Conservation (phyloP, 345 rosid genomes). For the Isatis tinctoria region DNA sequence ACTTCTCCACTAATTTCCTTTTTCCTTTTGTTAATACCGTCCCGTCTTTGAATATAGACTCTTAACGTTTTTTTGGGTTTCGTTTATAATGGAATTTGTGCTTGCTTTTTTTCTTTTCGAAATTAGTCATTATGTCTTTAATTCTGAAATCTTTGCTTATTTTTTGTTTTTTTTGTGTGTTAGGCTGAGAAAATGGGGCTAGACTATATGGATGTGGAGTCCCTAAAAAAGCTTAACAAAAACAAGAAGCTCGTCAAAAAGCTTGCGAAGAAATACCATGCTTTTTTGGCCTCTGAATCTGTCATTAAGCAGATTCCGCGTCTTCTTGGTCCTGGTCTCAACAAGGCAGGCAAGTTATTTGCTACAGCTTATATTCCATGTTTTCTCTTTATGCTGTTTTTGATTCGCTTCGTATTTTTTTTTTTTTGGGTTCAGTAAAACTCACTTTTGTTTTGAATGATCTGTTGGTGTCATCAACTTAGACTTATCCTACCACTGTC, state of each 20-base stretch:
- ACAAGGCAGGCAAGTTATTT: conserved; percentile 67
- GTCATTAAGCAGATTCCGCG: conserved; percentile 72
- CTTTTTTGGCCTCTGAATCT: conserved; percentile 60
- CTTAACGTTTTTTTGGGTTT: no score
- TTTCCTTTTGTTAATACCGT: no score
- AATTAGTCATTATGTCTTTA: background rate
- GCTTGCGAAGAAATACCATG: conserved; percentile 69
- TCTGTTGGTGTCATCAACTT: background rate
- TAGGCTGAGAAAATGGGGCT: conserved; percentile 61
- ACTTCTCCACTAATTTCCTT: background rate
- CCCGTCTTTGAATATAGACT: no score
- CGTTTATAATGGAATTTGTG: no score
- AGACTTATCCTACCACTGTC: background rate
- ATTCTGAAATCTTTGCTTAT: background rate
- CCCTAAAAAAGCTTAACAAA: conserved; percentile 58
- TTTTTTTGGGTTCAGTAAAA: no score
- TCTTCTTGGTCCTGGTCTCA: conserved; percentile 68
- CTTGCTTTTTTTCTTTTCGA: no score
- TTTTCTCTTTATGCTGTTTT: background rate
- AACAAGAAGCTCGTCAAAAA: conserved; percentile 66
- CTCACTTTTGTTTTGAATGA: no score
- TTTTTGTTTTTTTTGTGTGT: background rate
- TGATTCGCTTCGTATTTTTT: no score
- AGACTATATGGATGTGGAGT: conserved; percentile 61
- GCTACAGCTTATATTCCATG: background rate